Evolutionary conservation across 1,139 yeast species (phyloP), one percentile per base, ranked within the genome.

Genomic region (Candida anutae): DNA sequence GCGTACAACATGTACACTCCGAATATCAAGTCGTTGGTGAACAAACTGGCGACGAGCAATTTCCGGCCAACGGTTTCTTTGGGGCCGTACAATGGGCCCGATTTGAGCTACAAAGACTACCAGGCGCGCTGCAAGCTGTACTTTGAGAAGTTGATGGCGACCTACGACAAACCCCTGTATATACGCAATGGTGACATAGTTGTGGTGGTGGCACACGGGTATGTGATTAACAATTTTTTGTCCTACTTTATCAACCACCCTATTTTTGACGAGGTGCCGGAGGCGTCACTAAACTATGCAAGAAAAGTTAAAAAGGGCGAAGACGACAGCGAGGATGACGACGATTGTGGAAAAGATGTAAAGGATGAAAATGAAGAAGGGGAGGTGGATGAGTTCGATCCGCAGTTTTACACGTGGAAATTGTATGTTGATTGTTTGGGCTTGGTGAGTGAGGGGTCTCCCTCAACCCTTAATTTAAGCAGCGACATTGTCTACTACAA

Each of bases 1-100:
- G 71, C 70, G 5, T 65, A 65, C 42, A 58, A 62, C 35, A 62
- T 65, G 69, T 65, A 63, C 35, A 64, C 68, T 5, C 69, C 70
- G 19, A 65, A 65, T 38, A 42, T 63, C 30, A 62, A 60, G 41
- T 36, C 44, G 24, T 40, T 65, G 38, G 48, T 48, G 26, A 65
- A 65, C 37, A 50, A 55, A 31, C 45, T 51, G 22, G 49, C 53
- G 15, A 54, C 62, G 36, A 59, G 66, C 20, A 64, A 62, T 36
- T 65, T 65, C 39, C 45, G 72, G 17, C 72, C 72, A 20, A 60
- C 69, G n/a, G 55, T 53, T 18, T 56, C 63, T 10, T 51, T 65
- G 37, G 72, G 72, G 15, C 68, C 56, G n/a, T 65, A 55, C 43
- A 65, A 65, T 42, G 72, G 69, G 2, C 64, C 61, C 5, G 64